Percentiles rank a stretch among this genome's conserved stretches.
Evolutionary conservation across 1,139 yeast genomes (phyloP).

Genomic region (Candida sp.): DNA sequence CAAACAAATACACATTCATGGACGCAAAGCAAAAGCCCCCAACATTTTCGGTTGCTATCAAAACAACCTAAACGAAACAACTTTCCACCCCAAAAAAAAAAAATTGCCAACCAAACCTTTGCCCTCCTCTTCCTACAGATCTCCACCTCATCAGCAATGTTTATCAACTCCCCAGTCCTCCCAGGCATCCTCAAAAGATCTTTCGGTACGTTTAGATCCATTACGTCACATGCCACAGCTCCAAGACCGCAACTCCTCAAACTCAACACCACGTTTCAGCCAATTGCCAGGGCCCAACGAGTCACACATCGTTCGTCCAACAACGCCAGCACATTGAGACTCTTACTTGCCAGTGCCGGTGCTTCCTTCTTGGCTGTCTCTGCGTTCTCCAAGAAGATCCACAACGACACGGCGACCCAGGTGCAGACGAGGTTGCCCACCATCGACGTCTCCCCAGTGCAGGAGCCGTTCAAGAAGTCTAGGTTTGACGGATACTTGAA

Average conservation of each 20-base stretch:
- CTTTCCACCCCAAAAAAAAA: not conserved
- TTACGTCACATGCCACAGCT: not conserved
- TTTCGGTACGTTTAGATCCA: conserved; percentile 6
- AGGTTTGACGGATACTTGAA: conserved; percentile 47
- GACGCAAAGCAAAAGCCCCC: not conserved
- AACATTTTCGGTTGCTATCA: not conserved
- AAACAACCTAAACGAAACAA: not conserved
- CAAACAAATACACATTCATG: no score
- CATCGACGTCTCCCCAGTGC: conserved; percentile 3
- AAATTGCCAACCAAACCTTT: no score
- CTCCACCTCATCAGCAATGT: not conserved
- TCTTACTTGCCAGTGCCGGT: conserved; percentile 15
- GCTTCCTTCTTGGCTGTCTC: conserved; percentile 12
- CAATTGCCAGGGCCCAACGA: not conserved
- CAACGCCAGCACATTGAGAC: conserved; percentile 8
- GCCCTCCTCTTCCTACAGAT: not conserved
- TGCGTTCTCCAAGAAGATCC: conserved; percentile 11
- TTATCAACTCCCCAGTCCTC: conserved; percentile 5
- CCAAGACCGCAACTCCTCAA: not conserved
- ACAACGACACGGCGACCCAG: conserved; percentile 13
- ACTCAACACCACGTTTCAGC: not conserved
- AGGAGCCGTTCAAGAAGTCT: conserved; percentile 11
- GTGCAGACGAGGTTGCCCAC: conserved; percentile 5
- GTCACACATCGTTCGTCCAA: conserved; percentile 1
- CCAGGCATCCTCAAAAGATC: conserved; percentile 9